Evolutionary conservation across 106 monocot species (phyloP).

Genomic region (Cymbidium sinense): DNA sequence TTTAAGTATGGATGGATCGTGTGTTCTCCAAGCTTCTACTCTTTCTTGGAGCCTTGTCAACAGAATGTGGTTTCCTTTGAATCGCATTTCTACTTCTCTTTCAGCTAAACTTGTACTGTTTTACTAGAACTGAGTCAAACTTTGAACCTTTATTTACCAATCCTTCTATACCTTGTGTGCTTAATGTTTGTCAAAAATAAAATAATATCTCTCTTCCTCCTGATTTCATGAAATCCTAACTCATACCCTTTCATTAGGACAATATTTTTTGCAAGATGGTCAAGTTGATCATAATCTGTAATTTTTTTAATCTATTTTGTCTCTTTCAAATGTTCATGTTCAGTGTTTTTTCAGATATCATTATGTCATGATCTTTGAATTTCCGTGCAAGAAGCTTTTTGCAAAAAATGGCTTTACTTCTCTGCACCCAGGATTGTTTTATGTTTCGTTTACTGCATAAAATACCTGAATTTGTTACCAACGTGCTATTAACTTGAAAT

Average conservation of each 20-base stretch:
- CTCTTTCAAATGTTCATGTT: background rate
- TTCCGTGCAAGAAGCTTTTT: background rate
- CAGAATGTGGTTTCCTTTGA: background rate
- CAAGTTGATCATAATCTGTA: background rate
- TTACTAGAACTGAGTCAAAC: background rate
- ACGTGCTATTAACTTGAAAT: background rate
- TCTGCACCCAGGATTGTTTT: background rate
- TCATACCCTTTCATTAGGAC: background rate
- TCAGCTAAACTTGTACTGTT: background rate
- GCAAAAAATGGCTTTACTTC: background rate
- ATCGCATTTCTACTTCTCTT: background rate
- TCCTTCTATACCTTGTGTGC: background rate
- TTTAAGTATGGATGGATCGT: background rate
- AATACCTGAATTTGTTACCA: background rate
- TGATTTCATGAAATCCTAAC: background rate
- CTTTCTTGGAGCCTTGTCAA: background rate
- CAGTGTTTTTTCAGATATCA: background rate
- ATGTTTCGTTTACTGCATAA: conserved; percentile 1
- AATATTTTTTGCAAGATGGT: background rate
- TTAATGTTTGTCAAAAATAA: background rate
- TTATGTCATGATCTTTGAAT: background rate
- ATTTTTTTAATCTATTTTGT: background rate
- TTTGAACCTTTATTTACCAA: background rate
- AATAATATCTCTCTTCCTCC: background rate
- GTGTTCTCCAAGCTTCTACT: background rate